Evolutionary conservation across 331 rosid species (phyloP).

Genomic region (Acacia concinna): DNA sequence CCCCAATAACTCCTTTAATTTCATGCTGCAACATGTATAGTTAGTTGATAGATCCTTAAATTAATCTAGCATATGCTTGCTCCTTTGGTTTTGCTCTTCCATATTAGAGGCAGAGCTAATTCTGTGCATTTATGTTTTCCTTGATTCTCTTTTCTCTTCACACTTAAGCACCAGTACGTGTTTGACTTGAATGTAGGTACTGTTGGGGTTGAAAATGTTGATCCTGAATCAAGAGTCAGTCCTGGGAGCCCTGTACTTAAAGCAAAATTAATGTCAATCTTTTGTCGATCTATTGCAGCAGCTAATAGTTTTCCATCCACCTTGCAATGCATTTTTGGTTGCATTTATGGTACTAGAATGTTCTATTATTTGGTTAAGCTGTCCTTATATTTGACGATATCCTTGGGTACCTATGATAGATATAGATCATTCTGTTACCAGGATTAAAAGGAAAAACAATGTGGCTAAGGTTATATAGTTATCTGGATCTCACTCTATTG

Average conservation of each 20-base stretch:
- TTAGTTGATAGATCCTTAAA: background rate
- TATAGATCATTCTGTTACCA: background rate
- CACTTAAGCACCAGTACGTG: constrained; percentile 20
- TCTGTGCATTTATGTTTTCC: background rate
- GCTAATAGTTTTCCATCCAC: constrained; percentile 95
- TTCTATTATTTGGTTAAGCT: constrained; percentile 16
- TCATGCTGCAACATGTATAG: background rate
- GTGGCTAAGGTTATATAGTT: constrained; percentile 11
- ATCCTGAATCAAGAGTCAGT: constrained; percentile 67
- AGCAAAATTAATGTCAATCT: constrained; percentile 82
- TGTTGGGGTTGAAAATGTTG: constrained; percentile 57
- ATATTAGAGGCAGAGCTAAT: background rate
- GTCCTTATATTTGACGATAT: constrained; percentile 19
- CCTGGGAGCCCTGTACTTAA: constrained; percentile 74
- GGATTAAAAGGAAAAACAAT: background rate
- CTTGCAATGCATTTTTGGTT: constrained; percentile 92
- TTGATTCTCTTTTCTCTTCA: background rate
- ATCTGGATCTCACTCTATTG: background rate
- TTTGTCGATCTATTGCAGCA: constrained; percentile 89
- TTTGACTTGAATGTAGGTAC: constrained; percentile 58
- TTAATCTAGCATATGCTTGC: background rate
- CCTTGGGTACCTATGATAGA: constrained; percentile 1
- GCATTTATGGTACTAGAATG: constrained; percentile 73
- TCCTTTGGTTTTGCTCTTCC: constrained; percentile 2
- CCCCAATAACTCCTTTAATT: background rate